Base-by-base conservation (phyloP, 768 basidiomycete genomes). In the Serendipita vermifera region DNA sequence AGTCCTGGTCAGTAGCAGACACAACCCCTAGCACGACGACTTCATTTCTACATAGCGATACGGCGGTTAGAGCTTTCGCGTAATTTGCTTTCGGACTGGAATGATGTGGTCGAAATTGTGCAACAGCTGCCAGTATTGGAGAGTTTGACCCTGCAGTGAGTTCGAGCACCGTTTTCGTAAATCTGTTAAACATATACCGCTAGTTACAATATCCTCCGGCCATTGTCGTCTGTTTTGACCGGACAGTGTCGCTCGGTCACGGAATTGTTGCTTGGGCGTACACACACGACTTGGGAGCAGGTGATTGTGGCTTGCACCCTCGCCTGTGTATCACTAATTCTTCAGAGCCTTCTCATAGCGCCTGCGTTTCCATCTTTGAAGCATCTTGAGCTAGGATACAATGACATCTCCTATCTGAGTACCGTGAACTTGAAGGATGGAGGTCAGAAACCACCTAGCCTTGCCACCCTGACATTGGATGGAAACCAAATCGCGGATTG, bases 11-110 rank as follows among this genome's bases (percentile, higher is more conserved):
- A 75, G 81, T 72, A 33, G 35, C 60, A 41, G 15, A 31, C 40
- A 36, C 9, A 58, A 48, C 33, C 51, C 55, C 2, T 35, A 59
- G 24, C 46, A 51, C 36, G 57, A 54, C 7, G 11, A 59, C 32
- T 56, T 46, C 55, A 59, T 17, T 38, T 43, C 43, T 60, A 46
- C 54, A 26, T 35, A 93, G 89, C 78, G 63, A 73, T 92, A 39
- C 78, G 77, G n/a, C 82, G 80, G 6, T 72, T 97, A 33, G 86
- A 96, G 70, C 71, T 97, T 33, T 89, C 91, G 14, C 71, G 73
- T 39, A 92, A 75, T 67, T 75, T 96, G 15, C 62, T 96, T 31
- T 66, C 81, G 3, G 73, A 67, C 57, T 96, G 92, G 93, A 72
- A 80, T 29, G 68, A 72, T 2, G 71, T 94, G 15, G 79, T 82